Conservation (phyloP, 2,329 filamentous ascomycete species). For the Penicillium occitanis region DNA sequence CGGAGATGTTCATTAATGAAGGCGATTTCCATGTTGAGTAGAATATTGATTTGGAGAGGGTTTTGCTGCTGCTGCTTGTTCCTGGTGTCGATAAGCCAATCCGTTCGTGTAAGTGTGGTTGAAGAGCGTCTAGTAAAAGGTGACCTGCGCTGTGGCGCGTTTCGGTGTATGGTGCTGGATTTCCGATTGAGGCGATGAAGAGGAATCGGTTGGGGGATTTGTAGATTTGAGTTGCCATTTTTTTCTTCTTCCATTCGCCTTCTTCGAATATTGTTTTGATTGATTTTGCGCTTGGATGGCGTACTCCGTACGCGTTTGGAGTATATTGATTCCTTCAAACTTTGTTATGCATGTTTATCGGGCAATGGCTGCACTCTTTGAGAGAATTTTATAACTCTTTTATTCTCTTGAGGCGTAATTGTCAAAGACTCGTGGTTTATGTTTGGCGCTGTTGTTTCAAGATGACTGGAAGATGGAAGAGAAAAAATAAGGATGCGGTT, state of each 20-base stretch:
- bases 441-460: background rate
- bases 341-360: background rate
- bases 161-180: slow-evolving; percentile 66
- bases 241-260: background rate
- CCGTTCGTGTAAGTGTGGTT: slow-evolving; percentile 47
- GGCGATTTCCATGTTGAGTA: slow-evolving; percentile 64
- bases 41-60: slow-evolving; percentile 41
- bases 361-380: background rate
- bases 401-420: background rate
- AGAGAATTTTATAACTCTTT: background rate
- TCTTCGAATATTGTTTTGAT: background rate
- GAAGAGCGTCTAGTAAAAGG: slow-evolving; percentile 65
- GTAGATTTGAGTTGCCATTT: slow-evolving; percentile 15
- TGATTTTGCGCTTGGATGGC: background rate
- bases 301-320: background rate
- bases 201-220: slow-evolving; percentile 46
- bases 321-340: background rate
- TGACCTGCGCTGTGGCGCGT: slow-evolving; percentile 90
- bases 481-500: background rate
- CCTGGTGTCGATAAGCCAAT: slow-evolving; percentile 54
- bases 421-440: background rate
- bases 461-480: background rate
- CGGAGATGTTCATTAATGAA: slow-evolving; percentile 80
- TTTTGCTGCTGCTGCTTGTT: slow-evolving; percentile 42
- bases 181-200: slow-evolving; percentile 84